Conservation (phyloP, 805 yeast species). For the Debaryomyces maramus region DNA sequence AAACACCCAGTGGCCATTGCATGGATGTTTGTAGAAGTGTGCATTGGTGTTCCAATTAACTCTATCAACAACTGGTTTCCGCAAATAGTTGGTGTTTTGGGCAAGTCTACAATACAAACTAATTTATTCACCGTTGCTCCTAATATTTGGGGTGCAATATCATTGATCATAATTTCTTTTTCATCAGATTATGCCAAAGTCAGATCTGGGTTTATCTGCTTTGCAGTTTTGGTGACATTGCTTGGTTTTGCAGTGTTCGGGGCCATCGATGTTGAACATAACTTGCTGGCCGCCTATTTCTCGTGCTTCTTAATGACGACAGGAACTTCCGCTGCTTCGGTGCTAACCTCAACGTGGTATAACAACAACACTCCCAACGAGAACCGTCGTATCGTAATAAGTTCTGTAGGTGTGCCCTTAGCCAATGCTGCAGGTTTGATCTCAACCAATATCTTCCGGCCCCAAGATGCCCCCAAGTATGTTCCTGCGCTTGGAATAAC, state of each 20-base stretch:
- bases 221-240: slow-evolving; percentile 40
- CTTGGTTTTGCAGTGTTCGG: slow-evolving; percentile 50
- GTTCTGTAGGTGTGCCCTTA: slow-evolving; percentile 44
- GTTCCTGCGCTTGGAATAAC: slow-evolving; percentile 31
- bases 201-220: slow-evolving; percentile 39
- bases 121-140: slow-evolving; percentile 50
- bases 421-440: slow-evolving; percentile 34
- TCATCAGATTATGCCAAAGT: slow-evolving; percentile 40
- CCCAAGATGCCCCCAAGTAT: slow-evolving; percentile 33
- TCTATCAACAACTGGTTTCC: slow-evolving; percentile 53
- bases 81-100: slow-evolving; percentile 39
- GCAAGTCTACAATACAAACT: slow-evolving; percentile 41
- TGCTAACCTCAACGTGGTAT: slow-evolving; percentile 51
- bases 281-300: slow-evolving; percentile 44
- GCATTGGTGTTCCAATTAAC: slow-evolving; percentile 49
- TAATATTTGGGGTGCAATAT: slow-evolving; percentile 47
- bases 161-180: slow-evolving; percentile 39
- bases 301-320: slow-evolving; percentile 49
- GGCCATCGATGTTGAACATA: slow-evolving; percentile 38
- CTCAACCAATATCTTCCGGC: slow-evolving; percentile 31
- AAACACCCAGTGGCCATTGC: slow-evolving; percentile 44
- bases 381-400: slow-evolving; percentile 45
- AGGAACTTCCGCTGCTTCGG: slow-evolving; percentile 50
- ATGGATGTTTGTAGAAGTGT: slow-evolving; percentile 47
- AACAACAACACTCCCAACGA: slow-evolving; percentile 49